These are phyloP conservation scores for Pythium brassicae DNA, from an alignment of 352 stramenopile genomes.

Conservation along the genomic window DNA sequence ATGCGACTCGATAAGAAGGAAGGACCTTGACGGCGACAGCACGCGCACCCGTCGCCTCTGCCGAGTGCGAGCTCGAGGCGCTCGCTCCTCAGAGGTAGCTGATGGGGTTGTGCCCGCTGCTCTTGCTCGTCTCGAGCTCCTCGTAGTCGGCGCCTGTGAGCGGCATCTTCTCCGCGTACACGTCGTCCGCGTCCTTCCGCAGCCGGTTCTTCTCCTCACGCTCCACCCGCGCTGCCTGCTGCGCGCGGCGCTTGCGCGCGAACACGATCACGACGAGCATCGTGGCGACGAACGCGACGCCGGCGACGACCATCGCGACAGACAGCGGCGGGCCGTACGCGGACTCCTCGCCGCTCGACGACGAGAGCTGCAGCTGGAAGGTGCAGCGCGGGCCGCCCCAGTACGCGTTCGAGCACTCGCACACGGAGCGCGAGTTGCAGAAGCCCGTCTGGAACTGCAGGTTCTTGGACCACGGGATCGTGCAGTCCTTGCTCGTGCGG, in stretches of 20 bases:
- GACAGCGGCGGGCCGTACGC: slow-evolving; percentile 30
- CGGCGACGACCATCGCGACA: slow-evolving; percentile 20
- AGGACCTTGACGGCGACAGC: too few species aligned
- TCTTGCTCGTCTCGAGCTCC: slow-evolving; percentile 24
- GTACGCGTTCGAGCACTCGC: slow-evolving; percentile 52
- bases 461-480: slow-evolving; percentile 32
- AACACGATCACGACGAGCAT: slow-evolving; percentile 43
- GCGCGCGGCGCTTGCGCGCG: slow-evolving; percentile 24
- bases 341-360: slow-evolving; percentile 4
- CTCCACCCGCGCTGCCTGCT: slow-evolving; percentile 23
- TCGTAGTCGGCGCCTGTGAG: slow-evolving; percentile 19
- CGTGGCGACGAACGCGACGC: slow-evolving; percentile 27
- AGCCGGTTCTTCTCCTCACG: slow-evolving; percentile 36
- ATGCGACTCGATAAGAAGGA: too few species aligned
- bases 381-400: slow-evolving; percentile 67
- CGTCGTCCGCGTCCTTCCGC: slow-evolving; percentile 19
- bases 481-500: slow-evolving; percentile 51
- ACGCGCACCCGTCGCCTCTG: background rate
- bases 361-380: slow-evolving; percentile 27
- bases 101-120: slow-evolving; percentile 23
- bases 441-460: slow-evolving; percentile 46
- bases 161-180: slow-evolving; percentile 24
- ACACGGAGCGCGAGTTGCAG: slow-evolving; percentile 41
- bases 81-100: slow-evolving; percentile 12
- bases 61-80: too few species aligned